Evolutionary conservation across 768 basidiomycete species (phyloP), one percentile per base, ranked within the genome.

Genomic region (Leccinum longicurvipes): DNA sequence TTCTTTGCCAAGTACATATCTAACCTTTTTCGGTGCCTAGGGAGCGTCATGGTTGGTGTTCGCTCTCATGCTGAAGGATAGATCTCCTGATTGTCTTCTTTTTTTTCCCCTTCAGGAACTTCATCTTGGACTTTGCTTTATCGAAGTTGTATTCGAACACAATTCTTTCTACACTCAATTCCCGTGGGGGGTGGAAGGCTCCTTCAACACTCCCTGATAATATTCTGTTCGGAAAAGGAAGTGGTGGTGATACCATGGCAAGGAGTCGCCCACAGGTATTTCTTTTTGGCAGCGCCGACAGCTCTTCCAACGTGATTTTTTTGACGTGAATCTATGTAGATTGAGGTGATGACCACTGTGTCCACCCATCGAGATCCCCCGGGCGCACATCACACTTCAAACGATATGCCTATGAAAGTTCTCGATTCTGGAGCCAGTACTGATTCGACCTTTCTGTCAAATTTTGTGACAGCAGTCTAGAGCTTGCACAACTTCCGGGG

Each of bases 61-160:
- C 64, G 50, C 3, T 41, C 15, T 25, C 29, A 29, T 19, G 6
- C 17, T 0, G 17, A 2, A 23, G 23, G 34, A 14, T 15, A 31
- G n/a, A 9, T 45, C 32, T 51, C 19, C 6, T 36, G 31, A 8
- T 24, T 3, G 4, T 7, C 6, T 24, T 12, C 21, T 15, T 21
- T 11, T 44, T 27, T 47, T 24, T 21, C 3, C 7, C 47, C 7
- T 42, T 12, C n/a, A 63, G 62, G 44, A 60, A 63, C 48, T 59
- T 62, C 21, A 49, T 63, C 8, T 63, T 47, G 47, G 67, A 72
- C 54, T 53, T 70, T 24, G 29, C 67, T 1, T 41, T 72, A 27
- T 65, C 60, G 1, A 71, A 71, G 29, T 36, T 69, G 1, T 69
- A 69, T 34, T 54, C 67, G 7, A 70, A 69, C 42, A 56, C 36